Conservation (phyloP, 1,139 yeast species). For the Diutina neorugosa region DNA sequence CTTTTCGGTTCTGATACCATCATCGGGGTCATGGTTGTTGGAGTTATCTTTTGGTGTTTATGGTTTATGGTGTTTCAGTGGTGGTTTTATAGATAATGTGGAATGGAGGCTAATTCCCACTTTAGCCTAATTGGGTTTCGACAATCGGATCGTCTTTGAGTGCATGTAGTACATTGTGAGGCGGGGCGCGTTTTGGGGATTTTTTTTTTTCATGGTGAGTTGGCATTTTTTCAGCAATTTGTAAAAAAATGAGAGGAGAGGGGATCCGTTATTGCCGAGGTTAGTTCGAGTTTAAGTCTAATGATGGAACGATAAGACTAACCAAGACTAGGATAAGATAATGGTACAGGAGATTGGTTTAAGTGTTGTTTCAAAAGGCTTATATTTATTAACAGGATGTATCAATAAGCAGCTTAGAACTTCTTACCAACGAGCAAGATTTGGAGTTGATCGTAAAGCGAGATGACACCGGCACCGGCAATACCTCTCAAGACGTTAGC, state of each 20-base stretch:
- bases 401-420: slow-evolving; percentile 19
- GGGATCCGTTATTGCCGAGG: not conserved
- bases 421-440: slow-evolving; percentile 63
- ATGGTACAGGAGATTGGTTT: too few relatives aligned
- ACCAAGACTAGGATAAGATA: too few relatives aligned
- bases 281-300: not conserved
- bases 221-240: not conserved
- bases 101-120: not conserved
- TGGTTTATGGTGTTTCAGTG: not conserved
- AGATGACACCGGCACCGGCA: slow-evolving; percentile 80
- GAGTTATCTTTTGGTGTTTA: not conserved
- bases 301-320: too few relatives aligned
- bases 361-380: not conserved
- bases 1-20: not conserved
- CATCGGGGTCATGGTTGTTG: not conserved
- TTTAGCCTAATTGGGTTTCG: not conserved
- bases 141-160: not conserved
- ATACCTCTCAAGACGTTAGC: slow-evolving; percentile 84
- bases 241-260: not conserved
- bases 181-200: not conserved
- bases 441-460: slow-evolving; percentile 72
- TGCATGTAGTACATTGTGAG: not conserved
- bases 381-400: slow-evolving; percentile 1
- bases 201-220: not conserved
- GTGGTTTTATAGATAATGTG: too few relatives aligned